A percentile compares a stretch with the other conserved stretches of the same genome.
phyloP scores from a whole-genome alignment of 176 grass and related monocot species.

The Panicum miliaceum region DNA sequence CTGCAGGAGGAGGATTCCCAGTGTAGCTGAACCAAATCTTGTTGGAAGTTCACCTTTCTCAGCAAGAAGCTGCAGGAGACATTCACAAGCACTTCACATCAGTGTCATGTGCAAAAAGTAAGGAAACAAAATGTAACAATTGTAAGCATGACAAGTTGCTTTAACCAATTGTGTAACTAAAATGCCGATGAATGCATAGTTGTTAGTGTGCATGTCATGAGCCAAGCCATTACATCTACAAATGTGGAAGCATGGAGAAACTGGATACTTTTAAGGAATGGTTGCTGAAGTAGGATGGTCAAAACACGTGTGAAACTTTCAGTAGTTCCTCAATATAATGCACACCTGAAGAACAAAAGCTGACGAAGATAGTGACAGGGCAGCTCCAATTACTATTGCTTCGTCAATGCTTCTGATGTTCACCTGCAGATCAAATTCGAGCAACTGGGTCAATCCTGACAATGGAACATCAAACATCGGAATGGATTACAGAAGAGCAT shows the following conservation, averaged over 20 bases:
- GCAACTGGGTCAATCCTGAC: not conserved
- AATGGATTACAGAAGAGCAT: too few relatives aligned
- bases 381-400: slow-evolving; percentile 97
- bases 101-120: not conserved
- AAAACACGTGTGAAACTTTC: slow-evolving; percentile 3
- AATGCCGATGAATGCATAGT: not conserved
- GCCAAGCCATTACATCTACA: slow-evolving; percentile 10
- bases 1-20: slow-evolving; percentile 97
- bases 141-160: not conserved
- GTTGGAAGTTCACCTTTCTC: slow-evolving; percentile 98
- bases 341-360: slow-evolving; percentile 99
- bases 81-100: slow-evolving; percentile 18
- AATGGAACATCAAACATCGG: not conserved
- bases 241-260: not conserved
- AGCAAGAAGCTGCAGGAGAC: slow-evolving; percentile 82
- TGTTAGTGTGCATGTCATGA: not conserved
- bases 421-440: slow-evolving; percentile 62
- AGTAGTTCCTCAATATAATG: not conserved
- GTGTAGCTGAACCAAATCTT: slow-evolving; percentile 96
- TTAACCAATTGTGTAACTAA: slow-evolving; percentile 5
- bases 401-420: slow-evolving; percentile 98
- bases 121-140: not conserved
- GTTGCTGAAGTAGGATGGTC: not conserved
- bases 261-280: slow-evolving; percentile 6
- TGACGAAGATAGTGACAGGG: slow-evolving; percentile 97